These are phyloP conservation scores for Piloderma croceum DNA, from an alignment of 768 basidiomycete species.

Conservation along the genomic window DNA sequence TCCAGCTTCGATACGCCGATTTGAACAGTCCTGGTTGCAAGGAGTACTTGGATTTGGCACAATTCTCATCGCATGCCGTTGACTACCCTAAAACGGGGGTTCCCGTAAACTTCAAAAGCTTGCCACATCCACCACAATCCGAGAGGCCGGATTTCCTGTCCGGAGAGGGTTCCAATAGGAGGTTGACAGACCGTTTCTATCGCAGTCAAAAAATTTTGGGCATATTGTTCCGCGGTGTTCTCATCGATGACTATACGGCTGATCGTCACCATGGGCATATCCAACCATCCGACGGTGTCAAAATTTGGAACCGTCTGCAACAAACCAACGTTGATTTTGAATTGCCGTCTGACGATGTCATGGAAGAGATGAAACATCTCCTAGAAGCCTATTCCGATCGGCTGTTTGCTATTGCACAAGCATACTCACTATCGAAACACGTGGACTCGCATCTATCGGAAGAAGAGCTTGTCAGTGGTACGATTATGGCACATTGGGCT, in stretches of 20 bases:
- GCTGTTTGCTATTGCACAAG: constrained; percentile 28
- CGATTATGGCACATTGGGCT: constrained; percentile 38
- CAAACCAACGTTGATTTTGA: constrained; percentile 20
- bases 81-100: constrained; percentile 44
- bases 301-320: constrained; percentile 22
- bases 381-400: constrained; percentile 32
- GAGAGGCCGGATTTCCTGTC: constrained; percentile 40
- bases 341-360: constrained; percentile 25
- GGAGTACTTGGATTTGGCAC: constrained; percentile 38
- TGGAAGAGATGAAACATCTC: constrained; percentile 33
- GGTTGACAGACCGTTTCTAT: constrained; percentile 28
- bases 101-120: constrained; percentile 28
- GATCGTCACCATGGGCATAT: constrained; percentile 10
- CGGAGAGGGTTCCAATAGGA: constrained; percentile 30
- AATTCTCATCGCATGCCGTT: constrained; percentile 42
- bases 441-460: constrained; percentile 32
- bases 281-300: constrained; percentile 23
- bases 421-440: constrained; percentile 33
- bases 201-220: constrained; percentile 39
- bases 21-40: constrained; percentile 26
- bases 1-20: constrained; percentile 42
- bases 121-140: constrained; percentile 25
- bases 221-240: constrained; percentile 39
- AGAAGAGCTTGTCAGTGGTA: constrained; percentile 39
- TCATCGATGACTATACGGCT: constrained; percentile 27